Evolutionary conservation across 108 stramenopile species (phyloP), one percentile per base, ranked within the genome.

Genomic region (Nitzschia inconspicua): DNA sequence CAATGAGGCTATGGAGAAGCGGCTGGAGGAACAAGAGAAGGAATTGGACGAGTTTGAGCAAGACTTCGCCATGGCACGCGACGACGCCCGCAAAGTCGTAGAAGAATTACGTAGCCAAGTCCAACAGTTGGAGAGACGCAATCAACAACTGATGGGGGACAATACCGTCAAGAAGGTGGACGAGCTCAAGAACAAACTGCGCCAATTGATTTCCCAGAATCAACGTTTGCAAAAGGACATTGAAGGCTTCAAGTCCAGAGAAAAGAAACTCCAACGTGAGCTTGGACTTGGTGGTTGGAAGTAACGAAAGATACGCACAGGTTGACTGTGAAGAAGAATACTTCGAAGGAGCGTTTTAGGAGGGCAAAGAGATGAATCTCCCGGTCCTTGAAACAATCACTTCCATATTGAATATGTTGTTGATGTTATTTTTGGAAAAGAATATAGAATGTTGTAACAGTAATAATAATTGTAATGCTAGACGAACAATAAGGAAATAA

Each of bases 1-100:
- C 1, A 54, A 54, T 11, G 31, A 34, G 1, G 53, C 34, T 9
- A 54, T 54, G 53, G 53, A 34, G 0, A 36, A 54, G 11, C 53
- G 35, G 0, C 34, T 54, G 16, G 35, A 54, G 20, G 53, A 54
- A 3, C 53, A 54, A 36, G 53, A 54, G 30, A 54, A 54, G 31
- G 53, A 54, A 19, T 0, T 54, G 7, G 53, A 54, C 19, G 53
- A 54, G 23, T 54, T 54, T 22, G 53, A 54, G 23, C 20, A n/a
- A 18, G 53, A 54, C 19, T 54, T 54, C 37, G 31, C 53, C 24
- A 10, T 54, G 53, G 53, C 53, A 32, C 53, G 53, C 2, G 28
- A 54, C 11, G 53, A 54, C 37, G 53, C 53, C 31, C 53, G 53
- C 18, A 54, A 54, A 35, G 53, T 54, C 13, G 53, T 54, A 7